phyloP scores from a whole-genome alignment of 805 yeast species.

The Teunomyces barrocoloradensis region DNA sequence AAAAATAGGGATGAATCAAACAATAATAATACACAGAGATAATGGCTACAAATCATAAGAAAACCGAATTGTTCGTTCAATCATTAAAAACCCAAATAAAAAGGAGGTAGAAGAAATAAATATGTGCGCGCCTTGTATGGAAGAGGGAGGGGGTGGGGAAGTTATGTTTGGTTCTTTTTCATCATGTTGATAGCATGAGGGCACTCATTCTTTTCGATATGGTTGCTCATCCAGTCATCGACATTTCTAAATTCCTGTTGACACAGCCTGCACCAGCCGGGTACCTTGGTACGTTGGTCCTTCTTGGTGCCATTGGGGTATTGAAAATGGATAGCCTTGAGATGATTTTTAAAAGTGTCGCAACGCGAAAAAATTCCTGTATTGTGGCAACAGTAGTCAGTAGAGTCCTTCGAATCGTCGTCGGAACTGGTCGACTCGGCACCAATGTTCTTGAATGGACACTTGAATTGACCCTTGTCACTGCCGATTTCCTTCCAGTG shows the following conservation, averaged over 20 bases:
- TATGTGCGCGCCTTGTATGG: conserved; percentile 4
- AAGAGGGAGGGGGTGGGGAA: background rate
- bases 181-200: conserved; percentile 12
- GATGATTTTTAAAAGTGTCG: conserved; percentile 88
- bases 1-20: background rate
- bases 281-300: conserved; percentile 62
- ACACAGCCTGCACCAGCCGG: conserved; percentile 80
- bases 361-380: conserved; percentile 86
- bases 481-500: conserved; percentile 77
- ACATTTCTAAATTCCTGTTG: conserved; percentile 62
- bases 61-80: conserved; percentile 1
- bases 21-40: background rate
- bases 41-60: background rate
- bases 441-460: conserved; percentile 60
- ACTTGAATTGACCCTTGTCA: conserved; percentile 67
- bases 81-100: conserved; percentile 4
- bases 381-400: conserved; percentile 61
- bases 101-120: background rate
- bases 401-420: conserved; percentile 8
- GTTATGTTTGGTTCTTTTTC: conserved; percentile 9
- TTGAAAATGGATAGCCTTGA: conserved; percentile 84
- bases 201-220: conserved; percentile 57
- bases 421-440: conserved; percentile 10
- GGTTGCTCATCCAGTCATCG: conserved; percentile 75
- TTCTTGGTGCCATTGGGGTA: conserved; percentile 87